Percentiles rank a stretch among this genome's conserved stretches.
Evolutionary conservation across 1,139 yeast genomes (phyloP).

Genomic region (Candida mesenterica): DNA sequence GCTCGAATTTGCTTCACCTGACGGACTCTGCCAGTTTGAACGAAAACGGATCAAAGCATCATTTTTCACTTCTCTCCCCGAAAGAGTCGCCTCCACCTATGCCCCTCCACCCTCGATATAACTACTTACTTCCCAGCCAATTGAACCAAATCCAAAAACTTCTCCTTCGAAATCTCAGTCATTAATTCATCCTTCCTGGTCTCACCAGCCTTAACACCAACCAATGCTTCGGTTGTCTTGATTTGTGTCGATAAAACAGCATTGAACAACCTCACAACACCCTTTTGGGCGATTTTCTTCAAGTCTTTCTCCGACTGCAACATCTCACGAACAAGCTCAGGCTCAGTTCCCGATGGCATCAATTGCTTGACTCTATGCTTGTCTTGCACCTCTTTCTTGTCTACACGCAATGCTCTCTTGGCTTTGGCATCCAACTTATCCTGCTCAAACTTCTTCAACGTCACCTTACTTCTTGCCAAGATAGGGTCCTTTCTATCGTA

Average conservation of each 20-base stretch:
- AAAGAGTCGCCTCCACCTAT: too few species aligned
- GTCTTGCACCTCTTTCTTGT: conserved; percentile 67
- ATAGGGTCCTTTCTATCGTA: conserved; percentile 88
- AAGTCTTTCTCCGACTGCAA: conserved; percentile 70
- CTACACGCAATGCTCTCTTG: conserved; percentile 63
- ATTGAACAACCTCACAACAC: conserved; percentile 88
- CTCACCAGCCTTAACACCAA: conserved; percentile 34
- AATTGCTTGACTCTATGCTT: conserved; percentile 66
- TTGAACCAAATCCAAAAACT: conserved; percentile 83
- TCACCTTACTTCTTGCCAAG: conserved; percentile 71
- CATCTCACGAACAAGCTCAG: conserved; percentile 50
- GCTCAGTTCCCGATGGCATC: conserved; percentile 58
- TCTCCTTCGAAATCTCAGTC: conserved; percentile 83
- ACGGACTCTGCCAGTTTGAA: too few species aligned
- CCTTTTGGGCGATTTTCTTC: conserved; percentile 87
- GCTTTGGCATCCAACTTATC: conserved; percentile 86
- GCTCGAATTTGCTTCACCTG: too few species aligned
- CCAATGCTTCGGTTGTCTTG: conserved; percentile 46
- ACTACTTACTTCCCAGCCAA: conserved; percentile 65
- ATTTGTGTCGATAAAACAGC: conserved; percentile 86
- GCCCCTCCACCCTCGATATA: too few species aligned
- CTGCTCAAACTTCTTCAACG: conserved; percentile 70
- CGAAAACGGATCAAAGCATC: too few species aligned
- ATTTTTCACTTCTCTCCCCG: too few species aligned
- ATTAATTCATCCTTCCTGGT: conserved; percentile 61